Evolutionary conservation across 2,329 filamentous ascomycete genomes (phyloP), one percentile per base, ranked within the genome.

Genomic region (Penicillium hordei): DNA sequence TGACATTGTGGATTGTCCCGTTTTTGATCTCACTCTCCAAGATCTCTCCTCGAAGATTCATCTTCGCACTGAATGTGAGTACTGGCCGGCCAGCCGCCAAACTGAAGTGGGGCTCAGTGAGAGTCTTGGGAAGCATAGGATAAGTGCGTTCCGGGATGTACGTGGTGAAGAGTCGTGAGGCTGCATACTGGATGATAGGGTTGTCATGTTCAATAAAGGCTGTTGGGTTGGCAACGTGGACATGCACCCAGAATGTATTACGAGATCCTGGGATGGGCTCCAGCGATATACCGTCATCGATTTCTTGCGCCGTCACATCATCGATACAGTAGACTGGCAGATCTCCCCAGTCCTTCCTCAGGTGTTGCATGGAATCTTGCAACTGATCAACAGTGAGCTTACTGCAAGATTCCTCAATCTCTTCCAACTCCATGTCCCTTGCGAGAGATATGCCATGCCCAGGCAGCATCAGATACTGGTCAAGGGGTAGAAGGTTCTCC

Each of bases 211-310:
- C 66, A 60, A 88, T 79, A 65, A 86, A 87, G 5, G 86, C 85
- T 2, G 85, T 85, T 1, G 85, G 86, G 59, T 88, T 87, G 1
- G 86, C 85, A 49, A 88, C 77, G 68, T 88, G 86, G 7, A 86
- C 73, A 64, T 84, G 85, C 13, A 87, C 69, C 86, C 86, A 88
- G 61, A 79, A 81, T 21, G 78, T 73, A 25, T 76, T 71, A 2
- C 74, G 66, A 2, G 73, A 73, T 6, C 73, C 80, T 9, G 75
- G 68, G 33, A 83, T 70, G 21, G 70, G 72, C 65, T 86, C 82
- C 17, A 88, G 66, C 0, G 85, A 88, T 5, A 88, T 72, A 2
- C 83, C 86, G 63, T 88, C 86, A 60, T 88, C 86, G 57, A 87
- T 85, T 63, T 88, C 84, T 36, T 80, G 74, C 3, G 86, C 82